Percentiles rank a stretch among this genome's conserved stretches.
phyloP scores from a whole-genome alignment of 495 filamentous ascomycete species.

The Parathielavia hyrcaniae region DNA sequence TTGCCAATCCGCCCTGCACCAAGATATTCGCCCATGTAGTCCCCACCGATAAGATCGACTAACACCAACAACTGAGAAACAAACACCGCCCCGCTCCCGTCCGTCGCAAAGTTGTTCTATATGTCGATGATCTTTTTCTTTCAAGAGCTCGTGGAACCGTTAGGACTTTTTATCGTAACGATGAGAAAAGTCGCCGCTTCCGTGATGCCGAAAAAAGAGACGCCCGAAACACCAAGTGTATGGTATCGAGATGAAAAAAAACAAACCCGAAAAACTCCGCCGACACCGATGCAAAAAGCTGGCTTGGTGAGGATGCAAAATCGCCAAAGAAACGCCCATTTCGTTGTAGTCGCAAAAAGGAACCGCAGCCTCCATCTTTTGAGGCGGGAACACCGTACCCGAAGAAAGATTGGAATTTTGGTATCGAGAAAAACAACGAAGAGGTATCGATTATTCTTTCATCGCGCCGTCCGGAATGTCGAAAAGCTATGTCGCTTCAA shows the following conservation, averaged over 20 bases:
- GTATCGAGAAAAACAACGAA: slow-evolving; percentile 23
- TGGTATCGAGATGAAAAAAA: slow-evolving; percentile 33
- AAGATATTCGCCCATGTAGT: slow-evolving; percentile 27
- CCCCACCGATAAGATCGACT: slow-evolving; percentile 23
- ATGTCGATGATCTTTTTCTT: slow-evolving; percentile 33
- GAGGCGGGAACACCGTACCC: slow-evolving; percentile 31
- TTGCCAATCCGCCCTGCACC: slow-evolving; percentile 24
- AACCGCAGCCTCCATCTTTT: slow-evolving; percentile 29
- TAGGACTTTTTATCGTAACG: slow-evolving; percentile 33
- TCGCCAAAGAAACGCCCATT: slow-evolving; percentile 33
- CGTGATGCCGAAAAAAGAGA: slow-evolving; percentile 26
- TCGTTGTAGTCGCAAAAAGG: slow-evolving; percentile 21
- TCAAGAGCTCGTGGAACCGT: slow-evolving; percentile 37
- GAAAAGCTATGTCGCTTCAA: slow-evolving; percentile 27
- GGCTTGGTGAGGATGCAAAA: slow-evolving; percentile 31
- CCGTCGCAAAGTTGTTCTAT: slow-evolving; percentile 32
- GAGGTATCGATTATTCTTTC: slow-evolving; percentile 37
- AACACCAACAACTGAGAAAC: slow-evolving; percentile 28
- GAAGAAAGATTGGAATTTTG: slow-evolving; percentile 17
- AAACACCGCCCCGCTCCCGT: slow-evolving; percentile 14
- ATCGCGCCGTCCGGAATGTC: slow-evolving; percentile 35
- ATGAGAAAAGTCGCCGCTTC: slow-evolving; percentile 35
- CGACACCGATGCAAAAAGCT: slow-evolving; percentile 35
- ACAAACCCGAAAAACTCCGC: slow-evolving; percentile 31
- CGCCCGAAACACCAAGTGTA: slow-evolving; percentile 26